Evolutionary conservation across 768 basidiomycete species (phyloP).

Genomic region (Botryobasidium botryosum): DNA sequence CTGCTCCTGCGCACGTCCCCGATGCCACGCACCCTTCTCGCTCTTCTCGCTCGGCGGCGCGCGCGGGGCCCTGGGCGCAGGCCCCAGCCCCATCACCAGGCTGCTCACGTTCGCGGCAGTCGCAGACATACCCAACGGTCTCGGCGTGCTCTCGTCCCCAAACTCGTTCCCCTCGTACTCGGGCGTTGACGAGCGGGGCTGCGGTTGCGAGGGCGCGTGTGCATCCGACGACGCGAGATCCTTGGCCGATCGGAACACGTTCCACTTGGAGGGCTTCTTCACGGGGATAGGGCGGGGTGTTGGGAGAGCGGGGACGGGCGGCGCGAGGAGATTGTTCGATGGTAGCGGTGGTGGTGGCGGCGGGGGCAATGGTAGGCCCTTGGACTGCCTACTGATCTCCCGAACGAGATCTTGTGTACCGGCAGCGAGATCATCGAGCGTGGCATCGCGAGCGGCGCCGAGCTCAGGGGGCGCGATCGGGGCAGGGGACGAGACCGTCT

Average conservation of each 20-base stretch:
- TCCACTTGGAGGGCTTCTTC: constrained; percentile 83
- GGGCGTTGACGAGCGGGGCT: too few species aligned
- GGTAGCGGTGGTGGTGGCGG: not conserved
- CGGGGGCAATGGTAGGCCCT: not conserved
- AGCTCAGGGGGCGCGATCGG: not conserved
- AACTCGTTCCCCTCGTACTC: too few species aligned
- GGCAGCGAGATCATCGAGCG: constrained; percentile 51
- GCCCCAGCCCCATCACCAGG: constrained; percentile 65
- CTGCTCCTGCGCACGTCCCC: too few species aligned
- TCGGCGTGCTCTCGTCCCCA: too few species aligned
- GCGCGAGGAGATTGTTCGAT: constrained; percentile 11
- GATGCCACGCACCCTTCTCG: too few species aligned
- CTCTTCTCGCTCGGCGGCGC: constrained; percentile 1
- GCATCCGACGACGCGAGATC: constrained; percentile 18
- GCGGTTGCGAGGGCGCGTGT: constrained; percentile 14
- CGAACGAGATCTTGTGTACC: constrained; percentile 72
- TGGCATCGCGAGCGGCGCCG: constrained; percentile 26
- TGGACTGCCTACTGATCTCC: constrained; percentile 38
- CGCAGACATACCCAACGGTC: constrained; percentile 29
- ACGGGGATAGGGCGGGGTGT: constrained; percentile 18
- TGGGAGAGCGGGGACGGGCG: constrained; percentile 4
- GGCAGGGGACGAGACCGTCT: not conserved
- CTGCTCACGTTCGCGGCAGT: constrained; percentile 66
- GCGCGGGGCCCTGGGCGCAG: too few species aligned
- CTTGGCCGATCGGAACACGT: constrained; percentile 38